Evolutionary conservation across 805 yeast genomes (phyloP).

Genomic region (Saccharomyces cerevisiae): DNA sequence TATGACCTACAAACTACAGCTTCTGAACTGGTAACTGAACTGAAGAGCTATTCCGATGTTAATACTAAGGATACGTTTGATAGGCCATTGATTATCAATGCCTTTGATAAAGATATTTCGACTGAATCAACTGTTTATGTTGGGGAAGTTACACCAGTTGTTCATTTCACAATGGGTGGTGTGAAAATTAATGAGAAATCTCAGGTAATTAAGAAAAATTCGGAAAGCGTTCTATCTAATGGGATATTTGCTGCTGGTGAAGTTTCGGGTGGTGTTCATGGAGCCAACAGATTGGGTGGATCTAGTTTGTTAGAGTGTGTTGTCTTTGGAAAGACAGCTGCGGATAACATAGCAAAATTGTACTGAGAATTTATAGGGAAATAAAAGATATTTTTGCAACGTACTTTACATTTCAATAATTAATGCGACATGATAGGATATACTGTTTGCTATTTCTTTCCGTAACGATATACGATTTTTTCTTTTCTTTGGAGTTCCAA

Average conservation of each 20-base stretch:
- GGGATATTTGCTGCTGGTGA: constrained; percentile 61
- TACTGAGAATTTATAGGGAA: not conserved
- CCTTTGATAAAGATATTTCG: constrained; percentile 20
- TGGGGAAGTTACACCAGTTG: constrained; percentile 52
- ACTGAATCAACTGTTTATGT: constrained; percentile 31
- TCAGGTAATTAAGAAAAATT: constrained; percentile 33
- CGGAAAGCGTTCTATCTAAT: constrained; percentile 24
- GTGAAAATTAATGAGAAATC: constrained; percentile 44
- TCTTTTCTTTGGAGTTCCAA: not conserved
- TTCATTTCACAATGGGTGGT: constrained; percentile 66
- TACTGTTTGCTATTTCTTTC: not conserved
- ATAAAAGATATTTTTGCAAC: not conserved
- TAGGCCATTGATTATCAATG: constrained; percentile 30
- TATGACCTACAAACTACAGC: constrained; percentile 16
- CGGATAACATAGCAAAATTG: constrained; percentile 24
- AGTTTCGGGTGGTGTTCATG: constrained; percentile 63
- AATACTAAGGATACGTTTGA: constrained; percentile 30
- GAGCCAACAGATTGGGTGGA: constrained; percentile 53
- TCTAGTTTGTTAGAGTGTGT: constrained; percentile 52
- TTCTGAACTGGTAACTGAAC: constrained; percentile 16
- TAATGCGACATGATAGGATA: not conserved
- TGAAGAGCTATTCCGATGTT: constrained; percentile 17
- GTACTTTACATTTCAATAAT: not conserved
- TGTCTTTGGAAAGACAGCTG: constrained; percentile 50
- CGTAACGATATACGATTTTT: not conserved